Conservation (phyloP, 1,139 yeast species). For the Candida gigantensis region DNA sequence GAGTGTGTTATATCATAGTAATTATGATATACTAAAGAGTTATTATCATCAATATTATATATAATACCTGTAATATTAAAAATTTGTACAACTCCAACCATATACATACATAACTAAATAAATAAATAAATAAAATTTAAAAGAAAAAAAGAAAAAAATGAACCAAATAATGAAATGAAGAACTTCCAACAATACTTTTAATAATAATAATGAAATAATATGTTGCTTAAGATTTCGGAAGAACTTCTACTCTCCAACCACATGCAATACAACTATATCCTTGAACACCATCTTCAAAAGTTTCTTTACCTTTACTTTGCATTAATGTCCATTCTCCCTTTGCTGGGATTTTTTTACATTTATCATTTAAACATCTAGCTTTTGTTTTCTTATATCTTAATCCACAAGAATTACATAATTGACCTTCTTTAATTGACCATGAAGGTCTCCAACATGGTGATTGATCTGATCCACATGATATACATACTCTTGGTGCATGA, state of each 20-base stretch:
- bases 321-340: conserved; percentile 93
- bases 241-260: conserved; percentile 50
- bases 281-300: conserved; percentile 44
- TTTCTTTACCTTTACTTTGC: conserved; percentile 63
- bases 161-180: not conserved
- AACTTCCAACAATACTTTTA: conserved; percentile 1
- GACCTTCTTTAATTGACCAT: conserved; percentile 88
- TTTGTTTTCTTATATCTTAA: conserved; percentile 91
- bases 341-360: conserved; percentile 88
- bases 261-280: conserved; percentile 71
- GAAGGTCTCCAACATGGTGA: conserved; percentile 99
- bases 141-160: not conserved
- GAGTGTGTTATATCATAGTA: too few species aligned
- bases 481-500: conserved; percentile 60
- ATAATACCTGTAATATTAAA: too few species aligned
- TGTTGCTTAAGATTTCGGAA: conserved; percentile 9
- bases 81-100: too few species aligned
- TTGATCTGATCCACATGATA: conserved; percentile 87
- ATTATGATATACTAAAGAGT: too few species aligned
- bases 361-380: conserved; percentile 76
- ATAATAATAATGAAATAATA: too few species aligned
- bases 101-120: too few species aligned
- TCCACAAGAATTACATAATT: conserved; percentile 95
- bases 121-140: not conserved
- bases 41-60: too few species aligned